Evolutionary conservation across 306 rosid genomes (phyloP).

Genomic region (Casuarina glauca): DNA sequence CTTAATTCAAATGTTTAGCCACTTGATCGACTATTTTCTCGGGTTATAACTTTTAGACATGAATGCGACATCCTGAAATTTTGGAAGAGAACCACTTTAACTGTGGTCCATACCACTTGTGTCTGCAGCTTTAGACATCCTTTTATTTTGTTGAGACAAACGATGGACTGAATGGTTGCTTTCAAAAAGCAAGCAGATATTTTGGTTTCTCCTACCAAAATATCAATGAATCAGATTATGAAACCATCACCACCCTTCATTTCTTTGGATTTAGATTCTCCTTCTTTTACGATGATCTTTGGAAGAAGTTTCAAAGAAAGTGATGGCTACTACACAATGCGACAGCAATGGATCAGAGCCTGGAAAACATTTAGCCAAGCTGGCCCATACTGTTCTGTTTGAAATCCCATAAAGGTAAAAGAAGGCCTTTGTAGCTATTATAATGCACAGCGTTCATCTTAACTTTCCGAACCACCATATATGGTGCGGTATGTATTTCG

Average conservation of each 20-base stretch:
- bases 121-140: neutral
- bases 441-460: constrained; percentile 4
- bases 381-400: neutral
- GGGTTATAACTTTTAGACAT: no score
- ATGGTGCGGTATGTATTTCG: constrained; percentile 26
- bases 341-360: neutral
- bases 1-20: neutral
- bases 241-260: constrained; percentile 17
- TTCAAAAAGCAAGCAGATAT: constrained; percentile 39
- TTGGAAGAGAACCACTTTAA: constrained; percentile 23
- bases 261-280: neutral
- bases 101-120: constrained; percentile 19
- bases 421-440: constrained; percentile 17
- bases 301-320: neutral
- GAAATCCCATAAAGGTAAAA: neutral
- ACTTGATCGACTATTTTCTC: no score
- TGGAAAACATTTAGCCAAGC: neutral
- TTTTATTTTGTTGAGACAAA: neutral
- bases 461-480: constrained; percentile 27
- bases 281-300: neutral
- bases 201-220: constrained; percentile 16
- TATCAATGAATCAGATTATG: constrained; percentile 19
- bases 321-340: neutral
- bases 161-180: neutral
- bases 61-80: neutral